Base-by-base conservation (phyloP, 2,329 filamentous ascomycete species). In the Arthrinium phaeospermum region DNA sequence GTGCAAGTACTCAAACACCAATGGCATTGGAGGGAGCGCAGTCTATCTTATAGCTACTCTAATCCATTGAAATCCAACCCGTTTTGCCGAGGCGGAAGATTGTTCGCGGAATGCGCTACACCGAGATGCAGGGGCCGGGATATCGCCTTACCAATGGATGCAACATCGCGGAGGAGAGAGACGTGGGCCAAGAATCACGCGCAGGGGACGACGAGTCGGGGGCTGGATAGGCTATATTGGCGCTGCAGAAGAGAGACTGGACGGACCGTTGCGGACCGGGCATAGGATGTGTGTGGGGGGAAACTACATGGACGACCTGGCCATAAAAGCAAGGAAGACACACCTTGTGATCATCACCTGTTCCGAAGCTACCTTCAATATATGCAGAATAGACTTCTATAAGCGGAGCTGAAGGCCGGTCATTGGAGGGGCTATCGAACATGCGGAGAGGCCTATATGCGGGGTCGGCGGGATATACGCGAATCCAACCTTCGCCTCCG, bases 91-190 rank as follows among this genome's bases (percentile, higher is more conserved):
- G 34, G 57, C 34, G 57, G 34, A 64, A 64, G 57, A 64, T 64
- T 41, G n/a, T 64, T 64, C 57, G 57, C 34, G 57, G 57, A 64
- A 41, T 41, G 34, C 57, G 57, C 57, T 64, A 41, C 57, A 64
- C 57, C 57, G 57, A 64, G 30, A n/a, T 64, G 34, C 34, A 64
- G 5, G 57, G 57, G 57, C 34, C 34, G 30, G 19, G 4, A 41
- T 41, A 41, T 64, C 16, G 22, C 10, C 19, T 64, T 41, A 41
- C 30, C 57, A 64, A 41, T 64, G 19, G 34, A 64, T 64, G 57
- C n/a, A 64, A 64, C 57, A 64, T 24, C 57, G n/a, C 30, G 22
- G 57, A 41, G 57, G 57, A 12, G 57, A 64, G 34, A 64, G 19
- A 64, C 34, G 57, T n/a, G 57, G n/a, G 57, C 57, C 57, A 64